Evolutionary conservation across 2,329 filamentous ascomycete species (phyloP), one percentile per base, ranked within the genome.

Genomic region (Dryadomyces quercivorus): DNA sequence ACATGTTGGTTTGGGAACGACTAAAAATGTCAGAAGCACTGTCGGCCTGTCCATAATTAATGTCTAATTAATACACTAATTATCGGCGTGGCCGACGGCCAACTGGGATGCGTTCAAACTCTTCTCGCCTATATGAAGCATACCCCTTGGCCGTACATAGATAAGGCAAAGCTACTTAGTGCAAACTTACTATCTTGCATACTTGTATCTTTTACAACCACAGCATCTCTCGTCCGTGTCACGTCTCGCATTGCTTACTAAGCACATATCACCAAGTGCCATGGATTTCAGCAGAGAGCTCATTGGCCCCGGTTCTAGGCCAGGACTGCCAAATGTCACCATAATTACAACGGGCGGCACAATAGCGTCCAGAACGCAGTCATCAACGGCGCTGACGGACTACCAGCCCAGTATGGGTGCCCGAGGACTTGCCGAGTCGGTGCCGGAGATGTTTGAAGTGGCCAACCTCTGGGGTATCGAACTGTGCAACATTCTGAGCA

Each of bases 341-440:
- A 77, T 81, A 57, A 78, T 77, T 59, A 74, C 73, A 6, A 79
- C 75, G 6, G 78, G 78, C 16, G 80, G 79, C 40, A 83, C 79
- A 10, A 82, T 82, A 50, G 79, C 79, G 15, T 76, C 76, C 2
- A 70, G 72, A 56, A 74, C 72, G 1, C 64, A 63, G n/a, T 72
- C 69, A 42, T 71, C 71, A 22, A 72, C 70, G 18, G 72, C 77
- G 57, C 74, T 72, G 0, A 69, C 69, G 2, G 69, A 70, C 10
- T 75, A 75, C 62, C 57, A 65, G 55, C 63, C 70, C 15, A 72
- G 69, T 0, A 65, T 80, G 8, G 73, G 75, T 5, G 72, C 80
- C 8, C 67, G 75, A 45, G 63, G 72, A 6, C 69, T 82, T 10
- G 73, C 82, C 57, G 66, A 74, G 31, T 76, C 77, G 1, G 77